Conservation (phyloP, 352 stramenopile species). For the Nothophytophthora sp. region DNA sequence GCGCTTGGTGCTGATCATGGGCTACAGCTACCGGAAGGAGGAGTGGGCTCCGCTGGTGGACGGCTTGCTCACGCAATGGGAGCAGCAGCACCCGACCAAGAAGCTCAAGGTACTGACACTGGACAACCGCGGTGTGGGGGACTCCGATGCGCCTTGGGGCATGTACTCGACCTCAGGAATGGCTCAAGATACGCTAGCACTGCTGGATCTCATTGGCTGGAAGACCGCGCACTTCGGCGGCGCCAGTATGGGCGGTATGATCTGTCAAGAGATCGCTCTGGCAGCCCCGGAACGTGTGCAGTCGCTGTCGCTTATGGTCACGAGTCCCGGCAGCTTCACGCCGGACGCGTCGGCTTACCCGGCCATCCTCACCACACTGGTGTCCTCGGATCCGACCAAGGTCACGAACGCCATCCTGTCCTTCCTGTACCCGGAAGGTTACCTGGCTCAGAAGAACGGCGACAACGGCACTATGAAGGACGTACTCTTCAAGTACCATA, state of each 20-base stretch:
- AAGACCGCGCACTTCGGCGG: slow-evolving; percentile 49
- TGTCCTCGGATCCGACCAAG: slow-evolving; percentile 33
- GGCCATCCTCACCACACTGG: slow-evolving; percentile 38
- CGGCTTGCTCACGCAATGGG: slow-evolving; percentile 21
- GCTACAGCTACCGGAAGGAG: slow-evolving; percentile 32
- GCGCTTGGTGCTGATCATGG: slow-evolving; percentile 38
- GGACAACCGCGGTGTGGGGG: slow-evolving; percentile 51
- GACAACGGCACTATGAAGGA: slow-evolving; percentile 35
- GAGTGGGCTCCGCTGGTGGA: slow-evolving; percentile 25
- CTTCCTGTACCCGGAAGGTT: slow-evolving; percentile 54
- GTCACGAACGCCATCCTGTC: slow-evolving; percentile 48
- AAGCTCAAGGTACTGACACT: slow-evolving; percentile 42
- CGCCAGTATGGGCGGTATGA: slow-evolving; percentile 77
- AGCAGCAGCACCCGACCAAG: background rate
- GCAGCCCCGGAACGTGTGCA: slow-evolving; percentile 43
- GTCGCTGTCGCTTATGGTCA: slow-evolving; percentile 66
- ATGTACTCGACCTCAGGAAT: slow-evolving; percentile 63
- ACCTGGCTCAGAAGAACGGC: slow-evolving; percentile 32
- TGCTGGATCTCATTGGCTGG: slow-evolving; percentile 60
- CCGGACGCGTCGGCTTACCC: slow-evolving; percentile 28
- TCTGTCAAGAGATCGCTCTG: slow-evolving; percentile 54
- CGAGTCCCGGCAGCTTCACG: slow-evolving; percentile 51
- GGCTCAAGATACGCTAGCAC: slow-evolving; percentile 58
- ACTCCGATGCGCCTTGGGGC: slow-evolving; percentile 47
- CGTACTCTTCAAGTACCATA: slow-evolving; percentile 48